These are phyloP conservation scores for Ophiosphaerella herpotricha DNA, from an alignment of 2,329 filamentous ascomycete species.

Conservation along the genomic window DNA sequence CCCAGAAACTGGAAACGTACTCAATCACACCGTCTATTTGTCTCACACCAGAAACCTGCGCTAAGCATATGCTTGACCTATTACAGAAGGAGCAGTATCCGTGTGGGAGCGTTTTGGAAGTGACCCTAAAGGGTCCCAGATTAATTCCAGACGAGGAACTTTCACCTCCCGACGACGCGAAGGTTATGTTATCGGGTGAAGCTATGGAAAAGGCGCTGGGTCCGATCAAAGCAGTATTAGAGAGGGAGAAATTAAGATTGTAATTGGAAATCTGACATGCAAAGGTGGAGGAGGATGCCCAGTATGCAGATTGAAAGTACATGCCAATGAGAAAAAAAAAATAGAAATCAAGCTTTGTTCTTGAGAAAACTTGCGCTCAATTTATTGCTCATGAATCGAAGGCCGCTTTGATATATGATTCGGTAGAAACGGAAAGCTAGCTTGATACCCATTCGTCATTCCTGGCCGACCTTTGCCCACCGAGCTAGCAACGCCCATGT, in stretches of 20 bases:
- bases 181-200: conserved; percentile 2
- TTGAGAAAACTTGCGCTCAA: no score
- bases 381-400: no score
- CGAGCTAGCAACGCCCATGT: no score
- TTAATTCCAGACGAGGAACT: conserved; percentile 37
- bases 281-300: no score
- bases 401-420: no score
- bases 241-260: conserved; percentile 13
- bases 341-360: no score
- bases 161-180: conserved; percentile 16
- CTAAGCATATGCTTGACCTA: conserved; percentile 24
- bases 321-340: no score
- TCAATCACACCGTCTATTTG: conserved; percentile 12
- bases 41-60: conserved; percentile 28
- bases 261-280: conserved; percentile 10
- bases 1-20: conserved; percentile 28
- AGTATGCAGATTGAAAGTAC: no score
- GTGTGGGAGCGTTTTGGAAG: conserved; percentile 32
- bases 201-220: conserved; percentile 14
- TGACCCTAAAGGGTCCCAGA: conserved; percentile 22
- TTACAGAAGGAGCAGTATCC: conserved; percentile 35
- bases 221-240: conserved; percentile 25
- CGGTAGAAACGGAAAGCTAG: no score
- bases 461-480: no score
- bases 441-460: no score